Evolutionary conservation across 2,329 filamentous ascomycete species (phyloP), one percentile per base, ranked within the genome.

Genomic region (Trichophyton mentagrophytes): DNA sequence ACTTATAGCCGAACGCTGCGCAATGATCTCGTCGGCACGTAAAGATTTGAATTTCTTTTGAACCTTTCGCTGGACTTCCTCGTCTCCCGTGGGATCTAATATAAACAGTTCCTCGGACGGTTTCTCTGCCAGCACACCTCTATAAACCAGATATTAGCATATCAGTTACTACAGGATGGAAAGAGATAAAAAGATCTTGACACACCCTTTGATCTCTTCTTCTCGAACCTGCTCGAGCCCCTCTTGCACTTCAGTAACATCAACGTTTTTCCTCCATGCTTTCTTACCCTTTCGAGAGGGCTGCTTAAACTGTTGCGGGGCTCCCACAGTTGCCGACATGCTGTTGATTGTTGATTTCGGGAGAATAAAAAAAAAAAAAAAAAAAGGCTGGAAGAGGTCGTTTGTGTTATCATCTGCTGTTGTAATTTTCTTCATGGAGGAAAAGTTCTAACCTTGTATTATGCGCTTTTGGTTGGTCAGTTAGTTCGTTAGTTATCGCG

Each of bases 221-320:
- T 95, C 87, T 69, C 93, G 90, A 66, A 95, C 78, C 69, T 88
- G 82, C 64, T 90, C 86, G 38, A 99, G 82, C 63, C 93, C 93
- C 60, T 87, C 78, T 68, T 92, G 82, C 27, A 99, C 83, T 64
- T 95, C 86, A 30, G 89, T 87, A 64, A 97, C 83, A 75, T 99
- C 90, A 74, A 99, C 90, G 77, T 99, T 96, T 75, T 97, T 99
- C 71, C 93, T 84, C 93, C 93, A 99, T 36, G 93, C 92, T 78
- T 95, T 97, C 77, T 97, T 97, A 68, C 95, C 93, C 74, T 99
- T 99, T 71, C 93, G 83, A 3, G 92, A 97, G 27, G 90, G 84
- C 74, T 99, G 93, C 65, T 84, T 90, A 76, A 87, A 85, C 66
- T 95, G 89, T 64, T 86, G 84, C 9, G 90, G 91, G 17, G 89